phyloP scores from a whole-genome alignment of 441 rosid species.

The Gossypium davidsonii region DNA sequence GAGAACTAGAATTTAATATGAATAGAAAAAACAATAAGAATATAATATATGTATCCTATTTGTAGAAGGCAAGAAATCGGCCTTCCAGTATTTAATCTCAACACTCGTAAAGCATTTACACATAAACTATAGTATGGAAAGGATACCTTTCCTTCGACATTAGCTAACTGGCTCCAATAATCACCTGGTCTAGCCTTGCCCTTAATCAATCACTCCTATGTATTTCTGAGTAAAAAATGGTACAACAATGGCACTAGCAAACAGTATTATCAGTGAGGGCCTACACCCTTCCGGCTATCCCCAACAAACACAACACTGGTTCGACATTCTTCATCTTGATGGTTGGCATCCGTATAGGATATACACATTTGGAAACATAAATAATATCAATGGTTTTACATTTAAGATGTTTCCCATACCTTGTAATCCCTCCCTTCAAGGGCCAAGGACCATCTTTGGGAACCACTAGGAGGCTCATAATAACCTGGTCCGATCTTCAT shows the following conservation, averaged over 20 bases:
- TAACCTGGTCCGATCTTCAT: slow-evolving; percentile 90
- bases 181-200: slow-evolving; percentile 3
- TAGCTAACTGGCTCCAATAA: slow-evolving; percentile 1
- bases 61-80: neutral
- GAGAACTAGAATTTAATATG: neutral
- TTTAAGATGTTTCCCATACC: slow-evolving; percentile 77
- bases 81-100: neutral
- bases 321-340: slow-evolving; percentile 4
- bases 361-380: neutral
- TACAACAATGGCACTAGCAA: neutral
- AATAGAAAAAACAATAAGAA: neutral
- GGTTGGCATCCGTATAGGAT: neutral
- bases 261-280: neutral
- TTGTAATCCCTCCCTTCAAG: slow-evolving; percentile 70
- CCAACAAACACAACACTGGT: slow-evolving; percentile 2
- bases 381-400: neutral
- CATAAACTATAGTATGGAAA: neutral
- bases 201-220: neutral
- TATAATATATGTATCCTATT: neutral
- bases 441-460: slow-evolving; percentile 49
- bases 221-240: neutral
- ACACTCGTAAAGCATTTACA: neutral
- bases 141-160: neutral
- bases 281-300: neutral
- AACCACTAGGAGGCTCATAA: slow-evolving; percentile 57